These are phyloP conservation scores for Metschnikowia lunata DNA, from an alignment of 805 yeast species.

Conservation along the genomic window DNA sequence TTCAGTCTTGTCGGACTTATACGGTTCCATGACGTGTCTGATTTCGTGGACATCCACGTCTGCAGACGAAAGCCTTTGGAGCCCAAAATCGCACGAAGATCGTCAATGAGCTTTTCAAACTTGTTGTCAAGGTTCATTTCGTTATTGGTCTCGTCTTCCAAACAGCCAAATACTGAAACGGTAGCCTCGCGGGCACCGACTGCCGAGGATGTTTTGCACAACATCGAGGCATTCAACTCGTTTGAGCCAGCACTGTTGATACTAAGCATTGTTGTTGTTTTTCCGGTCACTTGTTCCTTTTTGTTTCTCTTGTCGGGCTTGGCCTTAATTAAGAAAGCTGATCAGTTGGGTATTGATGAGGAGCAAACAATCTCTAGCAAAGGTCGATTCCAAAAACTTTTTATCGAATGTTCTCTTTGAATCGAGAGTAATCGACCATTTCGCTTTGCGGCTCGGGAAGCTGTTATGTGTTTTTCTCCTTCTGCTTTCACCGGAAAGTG, in stretches of 20 bases:
- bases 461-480: too few relatives aligned
- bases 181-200: conserved; percentile 3
- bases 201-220: conserved; percentile 8
- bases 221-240: conserved; percentile 5
- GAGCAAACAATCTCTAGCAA: conserved; percentile 7
- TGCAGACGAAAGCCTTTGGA: conserved; percentile 35
- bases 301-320: not conserved
- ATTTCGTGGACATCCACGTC: conserved; percentile 53
- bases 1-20: conserved; percentile 45
- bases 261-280: conserved; percentile 1
- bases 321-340: not conserved
- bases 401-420: not conserved
- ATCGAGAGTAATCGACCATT: too few relatives aligned
- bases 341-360: not conserved
- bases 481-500: too few relatives aligned
- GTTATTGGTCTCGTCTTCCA: conserved; percentile 17
- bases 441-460: too few relatives aligned
- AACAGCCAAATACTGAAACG: conserved; percentile 15
- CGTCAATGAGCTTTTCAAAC: conserved; percentile 24
- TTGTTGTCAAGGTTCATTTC: conserved; percentile 15
- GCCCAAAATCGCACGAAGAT: conserved; percentile 26
- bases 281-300: not conserved
- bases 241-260: conserved; percentile 7
- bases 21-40: conserved; percentile 42
- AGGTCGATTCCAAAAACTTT: not conserved